These are phyloP conservation scores for Apiospora hydei DNA, from an alignment of 2,329 filamentous ascomycete genomes.

Conservation along the genomic window DNA sequence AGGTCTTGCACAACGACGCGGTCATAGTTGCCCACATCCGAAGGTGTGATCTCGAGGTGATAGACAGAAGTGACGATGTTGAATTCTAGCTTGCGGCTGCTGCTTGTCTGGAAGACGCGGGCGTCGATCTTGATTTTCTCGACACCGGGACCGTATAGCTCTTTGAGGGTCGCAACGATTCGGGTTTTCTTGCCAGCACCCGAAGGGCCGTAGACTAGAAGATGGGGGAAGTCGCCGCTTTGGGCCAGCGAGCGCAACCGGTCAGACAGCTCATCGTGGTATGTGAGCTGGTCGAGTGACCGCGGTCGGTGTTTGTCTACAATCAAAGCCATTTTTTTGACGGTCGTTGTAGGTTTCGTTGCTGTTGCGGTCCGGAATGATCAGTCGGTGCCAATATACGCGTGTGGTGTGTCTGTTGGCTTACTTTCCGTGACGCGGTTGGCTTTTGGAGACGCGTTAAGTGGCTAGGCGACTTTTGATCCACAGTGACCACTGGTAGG, in stretches of 20 bases:
- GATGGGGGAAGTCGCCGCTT: constrained; percentile 96
- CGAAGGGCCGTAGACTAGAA: constrained; percentile 95
- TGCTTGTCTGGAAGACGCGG: constrained; percentile 92
- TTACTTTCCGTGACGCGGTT: not conserved
- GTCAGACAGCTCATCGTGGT: constrained; percentile 87
- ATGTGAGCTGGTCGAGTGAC: constrained; percentile 80
- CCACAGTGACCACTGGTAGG: no score
- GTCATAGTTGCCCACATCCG: constrained; percentile 95
- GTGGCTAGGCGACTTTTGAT: not conserved
- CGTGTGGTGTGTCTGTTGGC: not conserved
- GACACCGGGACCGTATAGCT: constrained; percentile 94
- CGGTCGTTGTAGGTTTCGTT: not conserved
- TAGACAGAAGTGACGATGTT: constrained; percentile 98
- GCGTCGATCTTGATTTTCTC: constrained; percentile 99
- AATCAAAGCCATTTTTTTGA: constrained; percentile 69
- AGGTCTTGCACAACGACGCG: constrained; percentile 95
- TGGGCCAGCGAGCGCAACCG: constrained; percentile 88
- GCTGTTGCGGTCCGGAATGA: not conserved
- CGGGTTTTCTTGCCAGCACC: constrained; percentile 98
- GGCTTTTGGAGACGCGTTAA: not conserved
- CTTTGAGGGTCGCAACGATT: constrained; percentile 93
- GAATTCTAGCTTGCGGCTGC: constrained; percentile 98
- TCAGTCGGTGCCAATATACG: constrained; percentile 23
- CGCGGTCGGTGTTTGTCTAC: constrained; percentile 77
- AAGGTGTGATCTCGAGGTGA: constrained; percentile 97